Base-by-base conservation (phyloP, 495 filamentous ascomycete genomes). In the Talaromyces adpressus region DNA sequence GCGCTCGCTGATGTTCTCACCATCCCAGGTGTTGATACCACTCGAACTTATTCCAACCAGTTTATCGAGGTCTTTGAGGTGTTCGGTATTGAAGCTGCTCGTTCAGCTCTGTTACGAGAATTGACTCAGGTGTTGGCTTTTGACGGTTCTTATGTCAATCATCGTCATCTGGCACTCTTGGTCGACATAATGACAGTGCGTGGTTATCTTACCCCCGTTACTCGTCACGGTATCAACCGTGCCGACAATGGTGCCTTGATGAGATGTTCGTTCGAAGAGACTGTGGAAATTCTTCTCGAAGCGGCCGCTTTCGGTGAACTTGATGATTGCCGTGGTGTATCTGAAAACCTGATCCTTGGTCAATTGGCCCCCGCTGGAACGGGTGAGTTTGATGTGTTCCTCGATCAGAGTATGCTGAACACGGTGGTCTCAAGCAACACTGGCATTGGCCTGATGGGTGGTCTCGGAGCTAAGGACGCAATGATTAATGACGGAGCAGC, bases 181-280 rank as follows among this genome's bases (percentile, higher is more conserved):
- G 91, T 96, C 64, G 94, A 99, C 76, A 91, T 99, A 59, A 99
- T 99, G 94, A 97, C 93, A 18, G 90, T 93, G 59, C 86, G 94
- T 53, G 94, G 94, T 54, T 88, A 89, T 67, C 82, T 99, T 67
- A 96, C 96, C 73, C 93, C 94, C 6, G 92, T 98, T 61, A 98
- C 94, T 62, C 91, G 94, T 74, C 95, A 98, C 66, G 94, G 94
- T 79, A 99, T 99, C 76, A 99, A 99, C 77, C 86, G 95, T 67
- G 89, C 92, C 12, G 95, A 99, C 69, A 99, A 95, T 56, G 94
- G 94, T 80, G 94, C 94, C 2, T 81, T 99, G 69, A 99, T 99
- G 94, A 88, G 94, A 71, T 99, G 94, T 81, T 99, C 94, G 8
- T 99, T 99, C 77, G 94, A 99, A 78, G 95, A 99, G 70, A 99